A percentile compares a stretch with the other conserved stretches of the same genome.
Evolutionary conservation across 441 rosid species (phyloP).

Genomic region (Isatis lusitanica): DNA sequence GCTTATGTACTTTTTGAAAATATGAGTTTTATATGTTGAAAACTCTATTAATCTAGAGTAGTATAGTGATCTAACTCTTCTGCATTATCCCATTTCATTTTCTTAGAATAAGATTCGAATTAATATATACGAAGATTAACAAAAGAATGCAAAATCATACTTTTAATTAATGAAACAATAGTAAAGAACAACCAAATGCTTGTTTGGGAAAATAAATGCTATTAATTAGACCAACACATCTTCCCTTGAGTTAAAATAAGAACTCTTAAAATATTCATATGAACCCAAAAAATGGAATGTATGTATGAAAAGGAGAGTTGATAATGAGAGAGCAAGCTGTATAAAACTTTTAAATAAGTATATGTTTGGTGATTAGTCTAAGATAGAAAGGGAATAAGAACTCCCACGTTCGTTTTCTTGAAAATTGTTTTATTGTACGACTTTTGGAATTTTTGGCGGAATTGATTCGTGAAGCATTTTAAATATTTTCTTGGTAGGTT

Average conservation of each 20-base stretch:
- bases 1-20: neutral
- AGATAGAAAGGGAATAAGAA: constrained; percentile 31
- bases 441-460: constrained; percentile 17
- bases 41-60: neutral
- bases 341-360: constrained; percentile 13
- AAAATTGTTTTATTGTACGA: neutral
- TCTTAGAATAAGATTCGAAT: neutral
- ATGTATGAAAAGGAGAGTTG: constrained; percentile 8
- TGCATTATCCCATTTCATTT: neutral
- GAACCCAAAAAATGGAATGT: constrained; percentile 4
- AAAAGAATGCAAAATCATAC: neutral
- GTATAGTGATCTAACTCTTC: neutral
- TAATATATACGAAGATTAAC: neutral
- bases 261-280: neutral
- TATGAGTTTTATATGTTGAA: neutral
- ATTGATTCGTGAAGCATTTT: constrained; percentile 17
- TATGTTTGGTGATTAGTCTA: constrained; percentile 19
- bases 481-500: constrained; percentile 23
- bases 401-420: constrained; percentile 28
- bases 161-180: neutral
- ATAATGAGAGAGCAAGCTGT: constrained; percentile 32
- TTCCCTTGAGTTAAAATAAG: constrained; percentile 1
- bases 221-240: neutral
- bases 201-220: neutral
- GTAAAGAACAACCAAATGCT: neutral